Percentiles rank a stretch among this genome's conserved stretches.
phyloP scores from a whole-genome alignment of 192 early-diverging fungal species.

The Phlyctochytrium planicorne region DNA sequence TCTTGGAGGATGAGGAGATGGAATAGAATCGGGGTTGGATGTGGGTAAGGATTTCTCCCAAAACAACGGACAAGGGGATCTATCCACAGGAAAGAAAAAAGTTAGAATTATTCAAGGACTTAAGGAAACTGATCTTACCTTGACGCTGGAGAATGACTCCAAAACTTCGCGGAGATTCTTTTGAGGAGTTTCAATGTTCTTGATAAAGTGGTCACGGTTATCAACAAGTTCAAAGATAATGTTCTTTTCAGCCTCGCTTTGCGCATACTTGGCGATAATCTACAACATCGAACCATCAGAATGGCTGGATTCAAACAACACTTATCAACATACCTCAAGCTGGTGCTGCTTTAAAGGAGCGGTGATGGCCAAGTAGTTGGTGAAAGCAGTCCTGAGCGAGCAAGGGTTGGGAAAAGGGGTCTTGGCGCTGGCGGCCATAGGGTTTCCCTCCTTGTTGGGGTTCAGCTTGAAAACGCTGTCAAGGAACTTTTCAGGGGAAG shows the following conservation, averaged over 20 bases:
- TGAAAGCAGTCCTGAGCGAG: constrained; percentile 75
- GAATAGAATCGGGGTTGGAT: constrained; percentile 93
- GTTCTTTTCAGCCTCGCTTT: constrained; percentile 34
- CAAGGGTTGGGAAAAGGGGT: constrained; percentile 88
- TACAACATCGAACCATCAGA: too few relatives aligned
- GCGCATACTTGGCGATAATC: constrained; percentile 51
- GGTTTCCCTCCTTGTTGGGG: constrained; percentile 56
- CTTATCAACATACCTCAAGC: constrained; percentile 40
- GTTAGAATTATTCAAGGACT: constrained; percentile 2
- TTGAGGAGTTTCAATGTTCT: constrained; percentile 38
- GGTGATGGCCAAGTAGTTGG: constrained; percentile 89
- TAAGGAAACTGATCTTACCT: constrained; percentile 17
- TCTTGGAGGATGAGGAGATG: constrained; percentile 88
- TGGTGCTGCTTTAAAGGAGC: constrained; percentile 59
- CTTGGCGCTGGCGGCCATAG: constrained; percentile 63
- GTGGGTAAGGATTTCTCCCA: constrained; percentile 76
- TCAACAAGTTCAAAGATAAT: constrained; percentile 38
- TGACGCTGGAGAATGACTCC: constrained; percentile 57
- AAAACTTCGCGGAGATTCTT: constrained; percentile 78
- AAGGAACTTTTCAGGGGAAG: constrained; percentile 36
- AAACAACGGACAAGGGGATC: constrained; percentile 79
- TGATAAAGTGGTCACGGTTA: constrained; percentile 41
- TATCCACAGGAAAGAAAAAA: background rate
- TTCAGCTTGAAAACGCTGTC: constrained; percentile 70
- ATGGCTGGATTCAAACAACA: background rate